phyloP scores from a whole-genome alignment of 495 filamentous ascomycete species.

The Thozetella sp. region DNA sequence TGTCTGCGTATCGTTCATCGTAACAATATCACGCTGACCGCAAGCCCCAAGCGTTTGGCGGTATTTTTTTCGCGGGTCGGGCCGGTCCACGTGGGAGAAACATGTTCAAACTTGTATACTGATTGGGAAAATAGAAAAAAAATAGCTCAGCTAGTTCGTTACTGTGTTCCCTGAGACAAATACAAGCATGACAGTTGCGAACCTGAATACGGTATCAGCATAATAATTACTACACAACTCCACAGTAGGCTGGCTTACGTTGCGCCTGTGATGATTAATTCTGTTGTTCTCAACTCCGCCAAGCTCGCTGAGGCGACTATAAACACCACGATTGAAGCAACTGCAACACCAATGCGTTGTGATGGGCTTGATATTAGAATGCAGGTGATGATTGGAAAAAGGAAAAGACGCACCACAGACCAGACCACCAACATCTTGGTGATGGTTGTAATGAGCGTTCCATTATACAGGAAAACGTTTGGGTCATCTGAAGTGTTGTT shows the following conservation, averaged over 20 bases:
- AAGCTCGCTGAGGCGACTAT: not conserved
- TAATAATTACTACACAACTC: too few species aligned
- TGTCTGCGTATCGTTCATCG: too few species aligned
- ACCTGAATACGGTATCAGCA: not conserved
- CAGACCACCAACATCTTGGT: not conserved
- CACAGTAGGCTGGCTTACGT: not conserved
- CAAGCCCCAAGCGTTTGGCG: too few species aligned
- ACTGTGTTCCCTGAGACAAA: not conserved
- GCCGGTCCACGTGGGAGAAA: too few species aligned
- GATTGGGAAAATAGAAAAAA: too few species aligned
- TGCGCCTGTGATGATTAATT: not conserved
- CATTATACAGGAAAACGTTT: not conserved
- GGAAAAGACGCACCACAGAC: not conserved
- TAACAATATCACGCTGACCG: too few species aligned
- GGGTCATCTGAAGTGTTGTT: not conserved
- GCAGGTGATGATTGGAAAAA: not conserved
- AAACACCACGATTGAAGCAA: not conserved
- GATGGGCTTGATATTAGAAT: not conserved
- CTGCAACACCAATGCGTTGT: not conserved
- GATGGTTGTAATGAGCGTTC: not conserved
- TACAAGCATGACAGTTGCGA: not conserved
- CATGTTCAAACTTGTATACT: too few species aligned
- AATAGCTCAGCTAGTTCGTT: too few species aligned
- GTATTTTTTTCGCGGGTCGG: too few species aligned
- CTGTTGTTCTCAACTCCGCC: not conserved